Base-by-base conservation (phyloP, 1,284 basidiomycete species). In the Veloboletus limbatus region DNA sequence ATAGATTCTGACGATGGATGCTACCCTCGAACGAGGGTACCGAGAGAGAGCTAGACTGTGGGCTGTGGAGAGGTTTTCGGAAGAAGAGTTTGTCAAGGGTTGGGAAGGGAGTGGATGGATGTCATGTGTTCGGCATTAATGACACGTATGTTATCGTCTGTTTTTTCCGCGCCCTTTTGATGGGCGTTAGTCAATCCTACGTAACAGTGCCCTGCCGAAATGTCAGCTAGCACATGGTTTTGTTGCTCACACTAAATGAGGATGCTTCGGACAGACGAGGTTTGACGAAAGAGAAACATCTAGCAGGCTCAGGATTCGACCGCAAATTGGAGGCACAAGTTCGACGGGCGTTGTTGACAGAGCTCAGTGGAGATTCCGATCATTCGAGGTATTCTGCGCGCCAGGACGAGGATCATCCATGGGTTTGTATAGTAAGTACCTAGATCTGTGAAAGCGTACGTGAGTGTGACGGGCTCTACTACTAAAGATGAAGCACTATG, bases 61-160 rank as follows among this genome's bases (percentile, higher is more conserved):
- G 70, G 90, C 90, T 3, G 72, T 82, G 17, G 73, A 81, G 51
- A 75, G 76, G 53, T 95, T 96, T 60, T 89, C 86, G 0, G 79
- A 85, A 57, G 77, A 77, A 20, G 81, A 84, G 54, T 96, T 96
- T 60, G 81, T 87, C 62, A 74, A 74, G 48, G 83, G 78, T 0
- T 95, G 88, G 84, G 75, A 82, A 38, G 70, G 63, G 44, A 80
- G 79, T 55, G 77, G 78, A 3, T 87, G 85, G 85, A 32, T 18
- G 34, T 39, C 35, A 6, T 63, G 49, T 28, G 6, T 63, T 35
- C 27, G 39, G 24, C n/a, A n/a, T n/a, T 28, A 38, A 50, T 54
- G 30, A 53, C 16, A 8, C 8, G 27, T 31, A 16, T 28, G 14
- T 27, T 18, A 25, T 24, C 20, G 1, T 13, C 5, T 37, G 36